phyloP scores from a whole-genome alignment of 768 basidiomycete genomes.

The Lepiota brunneoincarnata region DNA sequence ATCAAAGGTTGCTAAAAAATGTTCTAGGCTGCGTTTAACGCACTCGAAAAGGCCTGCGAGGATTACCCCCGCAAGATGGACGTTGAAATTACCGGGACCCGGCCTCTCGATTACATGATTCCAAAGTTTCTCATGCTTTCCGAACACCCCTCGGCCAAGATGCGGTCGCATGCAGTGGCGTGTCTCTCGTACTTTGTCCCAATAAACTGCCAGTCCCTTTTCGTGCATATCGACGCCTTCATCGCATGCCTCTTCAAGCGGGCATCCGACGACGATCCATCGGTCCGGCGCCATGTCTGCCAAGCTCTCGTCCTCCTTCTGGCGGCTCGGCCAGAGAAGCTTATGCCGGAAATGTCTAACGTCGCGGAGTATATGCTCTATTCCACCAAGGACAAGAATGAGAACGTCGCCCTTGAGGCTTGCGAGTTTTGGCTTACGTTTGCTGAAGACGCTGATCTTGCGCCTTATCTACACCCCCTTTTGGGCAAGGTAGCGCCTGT shows the following conservation, averaged over 20 bases:
- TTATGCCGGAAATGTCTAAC: slow-evolving; percentile 92
- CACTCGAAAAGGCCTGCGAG: slow-evolving; percentile 93
- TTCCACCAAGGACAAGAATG: slow-evolving; percentile 96
- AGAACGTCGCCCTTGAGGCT: slow-evolving; percentile 94
- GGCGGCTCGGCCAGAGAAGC: slow-evolving; percentile 90
- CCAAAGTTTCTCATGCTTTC: slow-evolving; percentile 91
- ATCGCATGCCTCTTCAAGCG: slow-evolving; percentile 93
- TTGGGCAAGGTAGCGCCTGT: slow-evolving; percentile 92
- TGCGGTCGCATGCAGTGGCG: slow-evolving; percentile 92
- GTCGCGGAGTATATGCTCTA: slow-evolving; percentile 99
- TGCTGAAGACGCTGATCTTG: slow-evolving; percentile 90
- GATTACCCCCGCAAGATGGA: slow-evolving; percentile 96
- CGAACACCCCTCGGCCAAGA: slow-evolving; percentile 82
- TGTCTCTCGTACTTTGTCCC: slow-evolving; percentile 93
- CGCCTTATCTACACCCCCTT: slow-evolving; percentile 79
- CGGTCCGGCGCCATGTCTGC: slow-evolving; percentile 93
- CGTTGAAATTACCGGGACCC: slow-evolving; percentile 88
- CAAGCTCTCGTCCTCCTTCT: slow-evolving; percentile 92
- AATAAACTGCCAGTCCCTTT: slow-evolving; percentile 82
- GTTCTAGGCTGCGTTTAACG: slow-evolving; percentile 82
- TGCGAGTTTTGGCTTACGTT: slow-evolving; percentile 99
- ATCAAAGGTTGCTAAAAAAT: slow-evolving; percentile 13
- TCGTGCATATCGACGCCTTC: slow-evolving; percentile 89
- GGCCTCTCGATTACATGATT: slow-evolving; percentile 94
- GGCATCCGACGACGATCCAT: slow-evolving; percentile 91